Conservation (phyloP, 805 yeast genomes). For the Middelhovenomyces tepae region DNA sequence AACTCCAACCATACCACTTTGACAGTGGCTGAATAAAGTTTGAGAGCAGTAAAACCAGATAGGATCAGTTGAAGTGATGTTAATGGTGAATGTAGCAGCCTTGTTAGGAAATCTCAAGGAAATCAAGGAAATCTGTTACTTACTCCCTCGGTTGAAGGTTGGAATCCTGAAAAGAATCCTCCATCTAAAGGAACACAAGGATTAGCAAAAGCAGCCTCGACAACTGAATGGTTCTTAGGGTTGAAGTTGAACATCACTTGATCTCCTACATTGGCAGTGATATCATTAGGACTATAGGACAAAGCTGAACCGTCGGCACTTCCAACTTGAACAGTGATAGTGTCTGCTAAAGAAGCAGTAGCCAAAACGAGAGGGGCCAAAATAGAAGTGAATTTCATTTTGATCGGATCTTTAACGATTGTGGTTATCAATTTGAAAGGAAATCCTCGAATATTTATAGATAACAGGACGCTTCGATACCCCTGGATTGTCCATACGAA, state of each 20-base stretch:
- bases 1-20: constrained; percentile 20
- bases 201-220: constrained; percentile 14
- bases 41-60: constrained; percentile 21
- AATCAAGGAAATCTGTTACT: background rate
- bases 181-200: constrained; percentile 14
- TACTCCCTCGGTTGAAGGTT: no score
- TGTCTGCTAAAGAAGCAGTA: no score
- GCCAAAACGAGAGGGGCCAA: no score
- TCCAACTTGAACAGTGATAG: no score
- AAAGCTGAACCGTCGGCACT: constrained; percentile 6
- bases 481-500: no score
- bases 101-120: background rate
- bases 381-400: no score
- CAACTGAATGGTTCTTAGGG: constrained; percentile 17
- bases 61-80: constrained; percentile 15
- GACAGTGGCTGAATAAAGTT: constrained; percentile 16
- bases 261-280: constrained; percentile 18
- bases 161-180: constrained; percentile 18
- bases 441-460: no score
- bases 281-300: constrained; percentile 12
- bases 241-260: constrained; percentile 13
- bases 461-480: no score
- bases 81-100: constrained; percentile 13
- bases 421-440: no score
- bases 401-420: no score